Conservation (phyloP, 2,329 filamentous ascomycete genomes). For the Chaetomiaceae sp. region DNA sequence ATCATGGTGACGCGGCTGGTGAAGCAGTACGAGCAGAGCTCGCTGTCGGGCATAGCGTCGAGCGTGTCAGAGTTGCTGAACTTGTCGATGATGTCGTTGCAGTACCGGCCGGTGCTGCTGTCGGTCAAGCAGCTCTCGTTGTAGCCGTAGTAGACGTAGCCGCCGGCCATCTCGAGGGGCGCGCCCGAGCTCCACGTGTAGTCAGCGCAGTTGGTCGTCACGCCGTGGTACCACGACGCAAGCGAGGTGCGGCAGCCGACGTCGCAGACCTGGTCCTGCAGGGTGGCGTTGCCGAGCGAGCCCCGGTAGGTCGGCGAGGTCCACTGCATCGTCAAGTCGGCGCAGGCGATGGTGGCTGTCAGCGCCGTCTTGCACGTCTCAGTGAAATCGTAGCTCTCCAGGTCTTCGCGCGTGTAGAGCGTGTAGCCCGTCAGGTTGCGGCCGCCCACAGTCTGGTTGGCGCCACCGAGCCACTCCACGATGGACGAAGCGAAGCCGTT, state of each 20-base stretch:
- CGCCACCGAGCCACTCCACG: too few relatives aligned
- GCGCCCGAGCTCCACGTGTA: background rate
- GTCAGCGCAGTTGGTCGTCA: background rate
- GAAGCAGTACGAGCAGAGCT: background rate
- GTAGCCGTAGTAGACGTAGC: background rate
- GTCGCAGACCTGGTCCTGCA: background rate
- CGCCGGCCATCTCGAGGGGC: background rate
- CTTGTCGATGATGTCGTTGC: background rate
- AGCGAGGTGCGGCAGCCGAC: background rate
- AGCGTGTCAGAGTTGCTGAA: background rate
- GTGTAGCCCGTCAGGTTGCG: background rate
- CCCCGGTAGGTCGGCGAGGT: background rate
- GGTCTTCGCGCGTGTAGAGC: background rate
- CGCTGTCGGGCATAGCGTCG: background rate
- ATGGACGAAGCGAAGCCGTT: too few relatives aligned
- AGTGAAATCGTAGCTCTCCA: background rate
- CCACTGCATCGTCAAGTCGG: background rate
- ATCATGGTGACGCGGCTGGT: background rate
- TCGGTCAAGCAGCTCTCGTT: background rate
- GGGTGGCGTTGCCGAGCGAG: background rate
- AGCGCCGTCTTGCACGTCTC: background rate
- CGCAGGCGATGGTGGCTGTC: background rate
- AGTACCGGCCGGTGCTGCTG: background rate
- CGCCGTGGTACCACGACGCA: background rate
- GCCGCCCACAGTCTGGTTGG: too few relatives aligned